Evolutionary conservation across 352 stramenopile genomes (phyloP), one percentile per base, ranked within the genome.

Genomic region (Phytopythium boreale): DNA sequence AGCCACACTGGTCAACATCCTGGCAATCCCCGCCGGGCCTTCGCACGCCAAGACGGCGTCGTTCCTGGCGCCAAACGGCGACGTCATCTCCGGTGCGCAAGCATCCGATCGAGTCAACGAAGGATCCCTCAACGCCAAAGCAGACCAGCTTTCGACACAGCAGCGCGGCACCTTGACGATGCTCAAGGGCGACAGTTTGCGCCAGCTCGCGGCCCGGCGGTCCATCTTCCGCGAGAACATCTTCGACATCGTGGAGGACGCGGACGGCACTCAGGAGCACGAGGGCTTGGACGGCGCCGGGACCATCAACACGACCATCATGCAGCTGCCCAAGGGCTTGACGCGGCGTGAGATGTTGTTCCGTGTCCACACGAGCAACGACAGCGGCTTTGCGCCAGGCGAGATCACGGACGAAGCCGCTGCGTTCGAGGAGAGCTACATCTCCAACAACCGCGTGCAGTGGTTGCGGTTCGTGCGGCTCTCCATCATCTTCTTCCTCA

Each of bases 221-320:
- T 85, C 82, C 0, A 69, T 87, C 27, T 72, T 88, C 26, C 68
- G 77, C 26, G 81, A 90, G 29, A 89, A 92, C 59, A 89, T 90
- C 15, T 90, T 92, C 63, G 81, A 90, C 51, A 89, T 90, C 47
- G 79, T 92, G 2, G 81, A 92, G 59, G 82, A 91, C 50, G 75
- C 82, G 10, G 77, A 88, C 22, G 70, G 69, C 7, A 76, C 77
- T 8, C 64, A 63, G 12, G 63, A 75, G 15, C 66, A 67, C 11
- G 58, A 79, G 37, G 64, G 64, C 26, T 66, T 69, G 2, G 64
- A 71, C 2, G 59, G 67, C 15, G 51, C 53, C 2, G 26, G 60
- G 2, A 49, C 46, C 5, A 78, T 74, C 41, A 76, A 61, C 50
- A 80, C 82, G 22, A 85, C 82, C 14, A 89, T 92, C 66, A 93